Base-by-base conservation (phyloP, 345 rosid genomes). In the Acer campestre region DNA sequence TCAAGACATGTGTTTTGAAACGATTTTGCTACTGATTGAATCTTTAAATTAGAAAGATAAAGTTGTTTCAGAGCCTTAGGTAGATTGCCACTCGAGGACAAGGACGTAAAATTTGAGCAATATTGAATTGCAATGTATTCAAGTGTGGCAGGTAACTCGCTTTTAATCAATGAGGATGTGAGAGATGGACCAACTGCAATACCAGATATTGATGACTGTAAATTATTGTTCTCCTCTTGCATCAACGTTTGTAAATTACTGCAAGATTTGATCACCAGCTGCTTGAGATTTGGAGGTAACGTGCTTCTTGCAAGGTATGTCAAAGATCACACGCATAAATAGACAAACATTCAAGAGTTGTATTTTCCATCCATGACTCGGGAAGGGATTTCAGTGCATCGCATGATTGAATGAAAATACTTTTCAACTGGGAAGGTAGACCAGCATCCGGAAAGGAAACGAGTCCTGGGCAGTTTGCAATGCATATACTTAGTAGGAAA, bases 91-190 rank as follows among this genome's bases (percentile, higher is more conserved):
- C 14, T 56, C 14, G 42, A 44, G 25, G 46, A 46, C 23, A 74
- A 22, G 76, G 13, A 40, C 12, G 1, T 76, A 29, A 76, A 44
- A 40, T 58, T 22, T 59, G 35, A 27, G 29, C 74, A 76, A n/a
- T 10, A 6, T 12, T 0, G 0, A 35, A 68, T 71, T 9, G 13
- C 4, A 11, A 71, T 0, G 2, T 8, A 4, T 55, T 71, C 75
- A 55, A 71, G 48, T 7, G 64, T 61, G 13, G 64, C 64, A 20
- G 27, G 64, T 10, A 61, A 61, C 64, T 61, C 13, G 0, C 64
- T 14, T 61, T 23, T 61, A 8, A 9, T 7, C 18, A 51, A 51
- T 58, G 11, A 58, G 11, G 22, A 58, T 7, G 22, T 58, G 22
- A 0, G 62, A n/a, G 62, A 18, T n/a, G 64, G 64, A 61, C 64